Percentiles rank a stretch among this genome's conserved stretches.
Conservation (phyloP, 75 land plant species). For the Larix kaempferi region DNA sequence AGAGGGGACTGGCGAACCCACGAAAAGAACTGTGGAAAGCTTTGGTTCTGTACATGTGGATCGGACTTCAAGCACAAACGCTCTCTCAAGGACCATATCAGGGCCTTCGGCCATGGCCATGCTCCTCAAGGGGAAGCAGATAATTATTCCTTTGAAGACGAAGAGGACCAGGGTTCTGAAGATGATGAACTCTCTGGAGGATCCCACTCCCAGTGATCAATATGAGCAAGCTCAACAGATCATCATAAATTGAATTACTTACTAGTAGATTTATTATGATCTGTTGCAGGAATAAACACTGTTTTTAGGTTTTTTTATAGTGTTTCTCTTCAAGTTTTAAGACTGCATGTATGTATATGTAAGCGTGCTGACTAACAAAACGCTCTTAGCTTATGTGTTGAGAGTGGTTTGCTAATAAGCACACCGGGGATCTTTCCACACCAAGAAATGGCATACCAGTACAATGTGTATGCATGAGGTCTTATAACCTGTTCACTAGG, state of each 20-base stretch:
- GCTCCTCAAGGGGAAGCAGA: conserved; percentile 48
- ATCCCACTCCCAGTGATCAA: neutral
- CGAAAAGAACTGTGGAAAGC: conserved; percentile 90
- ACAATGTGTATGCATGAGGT: neutral
- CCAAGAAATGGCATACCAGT: neutral
- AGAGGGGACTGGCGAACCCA: conserved; percentile 88
- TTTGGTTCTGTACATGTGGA: conserved; percentile 83
- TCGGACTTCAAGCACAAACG: conserved; percentile 91
- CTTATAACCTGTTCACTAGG: neutral
- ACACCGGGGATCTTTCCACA: neutral
- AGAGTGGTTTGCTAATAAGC: conserved; percentile 13
- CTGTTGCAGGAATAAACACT: neutral
- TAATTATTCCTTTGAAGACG: conserved; percentile 29
- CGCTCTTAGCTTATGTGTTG: conserved; percentile 1
- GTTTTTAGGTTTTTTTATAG: neutral
- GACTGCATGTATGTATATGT: neutral
- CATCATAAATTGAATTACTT: neutral
- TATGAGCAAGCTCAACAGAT: neutral
- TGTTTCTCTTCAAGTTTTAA: neutral
- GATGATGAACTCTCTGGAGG: conserved; percentile 32
- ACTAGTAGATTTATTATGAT: neutral
- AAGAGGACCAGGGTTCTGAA: conserved; percentile 39
- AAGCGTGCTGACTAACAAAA: conserved; percentile 4
- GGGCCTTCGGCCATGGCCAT: conserved; percentile 85
- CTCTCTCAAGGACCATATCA: conserved; percentile 84